These are phyloP conservation scores for Globisporangium lucens DNA, from an alignment of 352 stramenopile genomes.

Conservation along the genomic window DNA sequence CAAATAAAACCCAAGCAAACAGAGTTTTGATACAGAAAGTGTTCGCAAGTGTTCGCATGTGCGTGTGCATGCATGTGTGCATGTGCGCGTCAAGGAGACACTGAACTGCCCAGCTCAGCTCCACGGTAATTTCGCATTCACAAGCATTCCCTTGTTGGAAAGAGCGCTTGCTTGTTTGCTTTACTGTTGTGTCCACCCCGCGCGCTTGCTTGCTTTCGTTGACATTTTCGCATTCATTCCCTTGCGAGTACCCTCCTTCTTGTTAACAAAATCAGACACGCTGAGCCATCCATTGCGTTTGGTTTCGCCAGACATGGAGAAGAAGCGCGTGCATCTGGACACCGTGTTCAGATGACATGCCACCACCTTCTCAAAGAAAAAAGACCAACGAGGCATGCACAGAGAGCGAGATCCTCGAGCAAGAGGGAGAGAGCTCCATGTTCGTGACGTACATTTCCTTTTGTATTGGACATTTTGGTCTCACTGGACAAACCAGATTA, in stretches of 20 bases:
- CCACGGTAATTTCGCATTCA: neutral
- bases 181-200: neutral
- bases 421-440: neutral
- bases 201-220: neutral
- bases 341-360: neutral
- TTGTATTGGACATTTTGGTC: neutral
- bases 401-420: neutral
- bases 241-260: neutral
- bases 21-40: constrained; percentile 2
- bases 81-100: neutral
- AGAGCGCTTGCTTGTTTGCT: neutral
- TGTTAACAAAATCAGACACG: neutral
- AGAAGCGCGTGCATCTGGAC: neutral
- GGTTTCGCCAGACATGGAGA: neutral
- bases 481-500: neutral
- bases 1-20: neutral
- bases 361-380: neutral
- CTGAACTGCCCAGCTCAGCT: neutral
- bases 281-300: neutral
- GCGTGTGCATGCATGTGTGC: neutral
- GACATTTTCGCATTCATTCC: neutral
- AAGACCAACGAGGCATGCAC: too few relatives aligned
- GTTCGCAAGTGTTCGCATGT: constrained; percentile 2
- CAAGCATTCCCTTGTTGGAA: neutral
- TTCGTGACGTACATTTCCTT: neutral